Conservation (phyloP, 352 stramenopile genomes). For the Globisporangium splendens region DNA sequence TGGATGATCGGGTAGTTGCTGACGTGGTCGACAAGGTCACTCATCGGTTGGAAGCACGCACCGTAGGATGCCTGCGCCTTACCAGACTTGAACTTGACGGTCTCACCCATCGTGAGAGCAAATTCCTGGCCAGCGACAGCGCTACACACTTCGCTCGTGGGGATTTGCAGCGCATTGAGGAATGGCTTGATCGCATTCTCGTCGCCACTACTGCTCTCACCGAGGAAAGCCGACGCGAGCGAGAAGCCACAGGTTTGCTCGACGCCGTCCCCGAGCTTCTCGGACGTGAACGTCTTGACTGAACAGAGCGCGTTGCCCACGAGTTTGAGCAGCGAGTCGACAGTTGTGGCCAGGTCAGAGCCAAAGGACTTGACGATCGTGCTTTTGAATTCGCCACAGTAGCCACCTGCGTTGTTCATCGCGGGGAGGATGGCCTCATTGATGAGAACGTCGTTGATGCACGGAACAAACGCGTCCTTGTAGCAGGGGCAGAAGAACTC, state of each 20-base stretch:
- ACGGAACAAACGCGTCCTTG: slow-evolving; percentile 6
- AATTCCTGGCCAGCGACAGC: slow-evolving; percentile 7
- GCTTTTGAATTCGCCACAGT: slow-evolving; percentile 6
- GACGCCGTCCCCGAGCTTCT: not conserved
- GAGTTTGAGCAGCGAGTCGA: slow-evolving; percentile 7
- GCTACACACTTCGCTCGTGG: slow-evolving; percentile 7
- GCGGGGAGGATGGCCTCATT: not conserved
- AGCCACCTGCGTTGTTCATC: not conserved
- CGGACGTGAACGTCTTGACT: slow-evolving; percentile 3
- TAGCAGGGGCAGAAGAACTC: slow-evolving; percentile 6
- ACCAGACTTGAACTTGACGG: not conserved
- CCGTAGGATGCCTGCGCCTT: not conserved
- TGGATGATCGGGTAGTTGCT: slow-evolving; percentile 4
- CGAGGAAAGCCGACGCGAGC: not conserved
- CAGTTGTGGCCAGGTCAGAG: slow-evolving; percentile 1
- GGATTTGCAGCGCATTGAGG: slow-evolving; percentile 7
- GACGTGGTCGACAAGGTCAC: slow-evolving; percentile 12
- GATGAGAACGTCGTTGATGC: slow-evolving; percentile 9
- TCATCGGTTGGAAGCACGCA: slow-evolving; percentile 8
- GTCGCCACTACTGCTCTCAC: not conserved
- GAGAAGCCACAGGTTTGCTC: slow-evolving; percentile 5
- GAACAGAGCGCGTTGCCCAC: slow-evolving; percentile 10
- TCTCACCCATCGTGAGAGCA: not conserved
- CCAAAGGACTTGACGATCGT: slow-evolving; percentile 5
- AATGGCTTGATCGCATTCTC: not conserved